These are phyloP conservation scores for Beta corolliflora DNA, from an alignment of 179 eudicot genomes.

Conservation along the genomic window DNA sequence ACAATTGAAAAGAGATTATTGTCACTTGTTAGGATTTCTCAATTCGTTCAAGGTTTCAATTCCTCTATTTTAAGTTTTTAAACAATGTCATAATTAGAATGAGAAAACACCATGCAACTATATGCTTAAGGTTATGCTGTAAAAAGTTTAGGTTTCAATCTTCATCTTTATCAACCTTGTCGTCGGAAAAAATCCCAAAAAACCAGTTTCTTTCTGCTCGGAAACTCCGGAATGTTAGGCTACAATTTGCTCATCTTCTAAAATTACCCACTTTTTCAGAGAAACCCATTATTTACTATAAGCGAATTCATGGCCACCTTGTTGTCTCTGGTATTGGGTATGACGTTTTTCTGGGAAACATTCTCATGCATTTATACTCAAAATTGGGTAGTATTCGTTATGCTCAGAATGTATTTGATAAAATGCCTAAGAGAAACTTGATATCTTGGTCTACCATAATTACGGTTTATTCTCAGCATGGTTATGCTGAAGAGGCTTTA, in stretches of 20 bases:
- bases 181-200: conserved; percentile 5
- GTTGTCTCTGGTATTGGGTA: conserved; percentile 47
- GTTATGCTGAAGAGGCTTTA: conserved; percentile 44
- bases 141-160: conserved; percentile 20
- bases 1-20: not conserved
- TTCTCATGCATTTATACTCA: conserved; percentile 45
- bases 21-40: not conserved
- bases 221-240: conserved; percentile 33
- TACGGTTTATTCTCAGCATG: conserved; percentile 42
- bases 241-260: conserved; percentile 46
- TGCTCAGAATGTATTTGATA: conserved; percentile 57
- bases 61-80: not conserved
- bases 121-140: conserved; percentile 10
- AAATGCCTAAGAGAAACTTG: conserved; percentile 59
- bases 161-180: conserved; percentile 29
- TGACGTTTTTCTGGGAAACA: conserved; percentile 50
- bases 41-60: too few relatives aligned
- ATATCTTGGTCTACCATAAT: conserved; percentile 68
- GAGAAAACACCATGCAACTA: conserved; percentile 21
- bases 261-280: conserved; percentile 23
- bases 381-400: conserved; percentile 33
- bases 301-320: conserved; percentile 45
- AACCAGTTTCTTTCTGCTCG: conserved; percentile 25
- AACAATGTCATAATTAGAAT: conserved; percentile 21
- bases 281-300: conserved; percentile 29